phyloP scores from a whole-genome alignment of 1,139 yeast genomes.

The Zhuliangozyma blackwelliae region DNA sequence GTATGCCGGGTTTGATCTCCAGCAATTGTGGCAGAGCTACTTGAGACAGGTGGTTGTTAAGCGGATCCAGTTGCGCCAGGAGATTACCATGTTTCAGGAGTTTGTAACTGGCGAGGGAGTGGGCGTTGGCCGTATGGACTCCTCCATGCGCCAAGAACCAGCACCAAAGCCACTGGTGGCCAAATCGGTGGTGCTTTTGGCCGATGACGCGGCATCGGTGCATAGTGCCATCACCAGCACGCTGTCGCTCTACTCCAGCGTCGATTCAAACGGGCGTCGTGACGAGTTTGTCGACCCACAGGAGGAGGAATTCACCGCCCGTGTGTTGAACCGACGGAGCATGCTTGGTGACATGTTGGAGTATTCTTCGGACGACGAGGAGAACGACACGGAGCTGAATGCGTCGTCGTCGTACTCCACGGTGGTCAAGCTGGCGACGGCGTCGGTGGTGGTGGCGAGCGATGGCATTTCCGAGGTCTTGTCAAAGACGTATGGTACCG shows the following conservation, averaged over 20 bases:
- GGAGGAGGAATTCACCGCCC: constrained; percentile 10
- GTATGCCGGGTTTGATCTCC: constrained; percentile 10
- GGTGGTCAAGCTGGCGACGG: too few species aligned
- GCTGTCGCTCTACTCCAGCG: background rate
- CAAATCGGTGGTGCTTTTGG: too few species aligned
- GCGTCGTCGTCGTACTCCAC: background rate
- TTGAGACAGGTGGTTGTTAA: constrained; percentile 33
- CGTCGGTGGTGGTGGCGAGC: too few species aligned
- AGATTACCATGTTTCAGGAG: constrained; percentile 33
- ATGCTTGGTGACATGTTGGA: constrained; percentile 47
- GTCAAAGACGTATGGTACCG: constrained; percentile 9
- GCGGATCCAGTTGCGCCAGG: constrained; percentile 41
- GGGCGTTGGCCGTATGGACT: too few species aligned
- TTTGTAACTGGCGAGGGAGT: constrained; percentile 11
- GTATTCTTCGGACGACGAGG: constrained; percentile 33
- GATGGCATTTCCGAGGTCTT: constrained; percentile 4
- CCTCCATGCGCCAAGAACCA: too few species aligned
- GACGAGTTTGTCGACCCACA: constrained; percentile 3
- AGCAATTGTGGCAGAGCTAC: constrained; percentile 36
- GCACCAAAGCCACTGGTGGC: too few species aligned
- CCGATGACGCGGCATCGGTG: too few species aligned
- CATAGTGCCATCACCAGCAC: background rate
- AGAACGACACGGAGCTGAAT: constrained; percentile 3
- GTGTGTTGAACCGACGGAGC: constrained; percentile 32
- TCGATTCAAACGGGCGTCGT: background rate